phyloP scores from a whole-genome alignment of 2,329 filamentous ascomycete species.

The Alternaria gansuensis region DNA sequence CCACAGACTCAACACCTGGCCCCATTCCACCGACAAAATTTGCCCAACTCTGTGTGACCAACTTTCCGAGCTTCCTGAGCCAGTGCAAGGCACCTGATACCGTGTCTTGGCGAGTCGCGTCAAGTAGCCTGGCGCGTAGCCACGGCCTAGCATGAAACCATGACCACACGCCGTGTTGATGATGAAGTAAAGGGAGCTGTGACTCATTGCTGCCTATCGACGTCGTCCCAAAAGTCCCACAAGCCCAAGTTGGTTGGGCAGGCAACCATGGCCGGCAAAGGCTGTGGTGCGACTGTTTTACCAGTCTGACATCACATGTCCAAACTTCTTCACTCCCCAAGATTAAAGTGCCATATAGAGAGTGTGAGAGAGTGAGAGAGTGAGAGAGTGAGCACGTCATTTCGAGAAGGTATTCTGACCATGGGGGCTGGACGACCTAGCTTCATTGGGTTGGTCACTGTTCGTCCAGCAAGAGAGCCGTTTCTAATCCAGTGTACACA shows the following conservation, averaged over 20 bases:
- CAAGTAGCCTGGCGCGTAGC: slow-evolving; percentile 20
- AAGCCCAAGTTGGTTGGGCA: slow-evolving; percentile 11
- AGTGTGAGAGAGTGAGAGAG: background rate
- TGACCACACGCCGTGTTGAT: slow-evolving; percentile 21
- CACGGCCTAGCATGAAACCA: slow-evolving; percentile 16
- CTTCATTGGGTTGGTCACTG: background rate
- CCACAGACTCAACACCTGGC: slow-evolving; percentile 18
- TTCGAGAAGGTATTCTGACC: no score
- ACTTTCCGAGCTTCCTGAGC: slow-evolving; percentile 22
- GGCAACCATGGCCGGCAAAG: slow-evolving; percentile 14
- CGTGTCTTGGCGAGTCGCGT: slow-evolving; percentile 36
- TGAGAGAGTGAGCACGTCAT: no score
- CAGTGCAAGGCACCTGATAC: slow-evolving; percentile 40
- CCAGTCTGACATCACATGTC: slow-evolving; percentile 3
- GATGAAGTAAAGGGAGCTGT: slow-evolving; percentile 15
- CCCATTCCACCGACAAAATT: slow-evolving; percentile 23
- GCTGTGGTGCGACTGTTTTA: slow-evolving; percentile 11
- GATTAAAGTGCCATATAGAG: background rate
- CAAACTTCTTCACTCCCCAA: background rate
- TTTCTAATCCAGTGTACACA: background rate
- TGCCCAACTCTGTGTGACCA: slow-evolving; percentile 30
- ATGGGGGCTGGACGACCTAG: no score
- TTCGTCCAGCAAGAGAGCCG: background rate
- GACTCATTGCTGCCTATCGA: slow-evolving; percentile 30
- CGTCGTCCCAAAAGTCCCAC: background rate